phyloP scores from a whole-genome alignment of 495 filamentous ascomycete species.

The Penicillium roqueforti region DNA sequence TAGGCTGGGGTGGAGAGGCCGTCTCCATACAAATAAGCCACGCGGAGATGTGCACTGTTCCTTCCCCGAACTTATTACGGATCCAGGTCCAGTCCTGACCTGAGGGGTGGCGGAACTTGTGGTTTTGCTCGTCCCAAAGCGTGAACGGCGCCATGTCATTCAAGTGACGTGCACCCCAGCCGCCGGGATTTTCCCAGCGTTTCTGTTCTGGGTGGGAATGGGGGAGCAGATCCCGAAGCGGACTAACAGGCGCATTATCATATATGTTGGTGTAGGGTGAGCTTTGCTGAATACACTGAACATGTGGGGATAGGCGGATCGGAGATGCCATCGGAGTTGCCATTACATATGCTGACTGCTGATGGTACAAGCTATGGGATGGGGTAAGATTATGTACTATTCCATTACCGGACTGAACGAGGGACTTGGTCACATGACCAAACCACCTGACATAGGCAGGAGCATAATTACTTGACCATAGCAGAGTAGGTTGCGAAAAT shows the following conservation, averaged over 20 bases:
- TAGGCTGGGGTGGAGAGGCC: constrained; percentile 18
- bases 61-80: constrained; percentile 19
- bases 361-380: no score
- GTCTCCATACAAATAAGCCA: constrained; percentile 27
- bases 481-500: not conserved
- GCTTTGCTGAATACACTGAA: no score
- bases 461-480: no score
- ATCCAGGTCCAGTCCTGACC: constrained; percentile 18
- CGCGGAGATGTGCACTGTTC: constrained; percentile 10
- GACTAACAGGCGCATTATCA: not conserved
- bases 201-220: constrained; percentile 11
- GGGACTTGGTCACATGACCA: no score
- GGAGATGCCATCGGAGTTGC: no score
- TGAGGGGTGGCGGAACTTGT: constrained; percentile 11
- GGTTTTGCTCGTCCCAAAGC: constrained; percentile 10
- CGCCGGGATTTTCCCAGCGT: constrained; percentile 15
- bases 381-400: no score
- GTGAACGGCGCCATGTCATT: constrained; percentile 17
- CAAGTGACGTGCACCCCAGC: constrained; percentile 14
- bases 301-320: no score
- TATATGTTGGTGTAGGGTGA: no score
- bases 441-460: no score
- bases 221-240: not conserved
- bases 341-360: no score
- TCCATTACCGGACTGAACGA: no score